Evolutionary conservation across 306 rosid genomes (phyloP), one percentile per base, ranked within the genome.

Genomic region (Coriaria nepalensis): DNA sequence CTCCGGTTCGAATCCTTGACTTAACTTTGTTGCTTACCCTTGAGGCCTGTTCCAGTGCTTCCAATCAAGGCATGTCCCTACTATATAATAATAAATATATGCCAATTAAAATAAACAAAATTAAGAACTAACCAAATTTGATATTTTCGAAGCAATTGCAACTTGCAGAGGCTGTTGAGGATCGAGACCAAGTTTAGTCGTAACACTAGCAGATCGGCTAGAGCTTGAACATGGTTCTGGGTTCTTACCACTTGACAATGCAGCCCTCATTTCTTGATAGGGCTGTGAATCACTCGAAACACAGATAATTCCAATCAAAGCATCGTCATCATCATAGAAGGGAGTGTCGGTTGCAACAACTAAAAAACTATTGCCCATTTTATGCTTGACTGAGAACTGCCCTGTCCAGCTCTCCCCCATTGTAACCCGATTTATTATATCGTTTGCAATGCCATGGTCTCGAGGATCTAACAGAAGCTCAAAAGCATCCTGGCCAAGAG

Each of bases 371-470:
- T 82, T 93, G 56, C 98, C 94, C 62, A 8, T 57, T 63, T 78
- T 92, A 56, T 73, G 77, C 80, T 73, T 92, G 13, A 74, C 77
- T 4, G 92, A 93, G 55, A 92, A 85, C 61, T 73, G 93, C 56
- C 98, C 98, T 0, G 78, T 75, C 98, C 98, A 92, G 57, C 65
- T 80, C 72, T 92, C 93, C 45, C 98, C 98, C 63, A 46, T 50
- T 49, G 38, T 51, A n/a, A 85, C 94, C 33, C 75, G 78, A 29
- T 61, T 59, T 46, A 82, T 29, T 35, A 84, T 74, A 56, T 73
- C 68, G 45, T 56, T 56, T 37, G 83, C 96, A 13, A 68, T 41
- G 6, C 33, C 61, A 46, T 55, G 70, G 66, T 79, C 85, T 7
- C 52, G 37, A 14, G 96, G 74, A 49, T 92, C 98, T 32, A 66